A percentile compares a stretch with the other conserved stretches of the same genome.
These are phyloP conservation scores for Globisporangium splendens DNA, from an alignment of 352 stramenopile species.

Conservation along the genomic window DNA sequence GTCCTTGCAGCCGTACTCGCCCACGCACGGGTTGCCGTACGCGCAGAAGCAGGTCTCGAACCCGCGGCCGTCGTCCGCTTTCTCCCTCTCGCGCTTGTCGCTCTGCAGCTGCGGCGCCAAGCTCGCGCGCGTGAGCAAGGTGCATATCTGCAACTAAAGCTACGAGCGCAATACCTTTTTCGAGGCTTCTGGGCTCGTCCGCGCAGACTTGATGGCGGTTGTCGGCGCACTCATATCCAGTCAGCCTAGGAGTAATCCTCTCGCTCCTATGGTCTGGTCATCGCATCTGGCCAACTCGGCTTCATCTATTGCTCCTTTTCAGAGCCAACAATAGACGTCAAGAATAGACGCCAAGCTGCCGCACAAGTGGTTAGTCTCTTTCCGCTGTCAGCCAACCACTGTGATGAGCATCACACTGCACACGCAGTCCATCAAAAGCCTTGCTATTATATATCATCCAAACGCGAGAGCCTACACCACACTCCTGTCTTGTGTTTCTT, in stretches of 20 bases:
- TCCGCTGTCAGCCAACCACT: too few species aligned
- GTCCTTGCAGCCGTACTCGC: constrained; percentile 89
- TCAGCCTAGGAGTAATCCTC: too few species aligned
- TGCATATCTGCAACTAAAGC: too few species aligned
- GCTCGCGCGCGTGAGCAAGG: constrained; percentile 46
- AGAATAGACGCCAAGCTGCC: too few species aligned
- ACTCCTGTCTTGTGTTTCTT: not conserved
- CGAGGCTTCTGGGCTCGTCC: not conserved
- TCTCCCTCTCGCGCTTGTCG: constrained; percentile 24
- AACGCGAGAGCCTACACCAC: not conserved
- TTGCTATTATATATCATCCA: constrained; percentile 2
- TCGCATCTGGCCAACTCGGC: too few species aligned
- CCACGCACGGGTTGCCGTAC: constrained; percentile 88
- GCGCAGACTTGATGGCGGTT: constrained; percentile 1
- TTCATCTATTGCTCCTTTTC: too few species aligned
- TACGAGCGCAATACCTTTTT: constrained; percentile 8
- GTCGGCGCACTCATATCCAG: too few species aligned
- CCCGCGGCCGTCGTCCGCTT: constrained; percentile 54
- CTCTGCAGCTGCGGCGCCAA: constrained; percentile 33
- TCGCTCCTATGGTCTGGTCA: too few species aligned
- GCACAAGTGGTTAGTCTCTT: too few species aligned
- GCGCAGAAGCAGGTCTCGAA: constrained; percentile 88
- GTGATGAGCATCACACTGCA: too few species aligned
- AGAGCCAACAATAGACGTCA: too few species aligned
- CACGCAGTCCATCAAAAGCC: not conserved